Conservation (phyloP, 768 basidiomycete species). For the Scleroderma bovista region DNA sequence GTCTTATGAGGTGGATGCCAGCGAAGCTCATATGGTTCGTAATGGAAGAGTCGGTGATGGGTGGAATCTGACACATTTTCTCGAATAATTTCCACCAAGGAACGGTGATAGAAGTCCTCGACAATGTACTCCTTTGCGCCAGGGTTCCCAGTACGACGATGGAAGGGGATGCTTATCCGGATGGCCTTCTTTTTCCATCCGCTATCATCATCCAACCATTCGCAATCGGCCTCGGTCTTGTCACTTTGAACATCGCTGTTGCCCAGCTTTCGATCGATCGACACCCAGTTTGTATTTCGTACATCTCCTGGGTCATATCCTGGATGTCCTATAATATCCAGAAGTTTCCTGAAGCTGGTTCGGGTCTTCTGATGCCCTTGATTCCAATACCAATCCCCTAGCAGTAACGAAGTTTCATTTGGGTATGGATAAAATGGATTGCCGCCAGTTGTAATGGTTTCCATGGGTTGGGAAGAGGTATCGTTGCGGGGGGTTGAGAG, state of each 20-base stretch:
- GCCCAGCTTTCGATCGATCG: not conserved
- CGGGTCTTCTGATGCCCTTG: conserved; percentile 14
- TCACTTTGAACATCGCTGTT: not conserved
- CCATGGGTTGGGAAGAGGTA: not conserved
- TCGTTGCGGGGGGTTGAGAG: not conserved
- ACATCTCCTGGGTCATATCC: conserved; percentile 2
- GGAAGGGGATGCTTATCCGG: no score
- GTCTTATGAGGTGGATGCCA: no score
- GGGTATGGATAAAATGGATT: conserved; percentile 10
- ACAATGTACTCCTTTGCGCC: no score
- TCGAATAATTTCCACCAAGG: no score
- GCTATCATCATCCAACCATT: conserved; percentile 4
- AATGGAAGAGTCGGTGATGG: no score
- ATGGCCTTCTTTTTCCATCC: no score
- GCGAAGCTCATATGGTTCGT: no score
- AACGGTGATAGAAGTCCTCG: no score
- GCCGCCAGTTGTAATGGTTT: not conserved
- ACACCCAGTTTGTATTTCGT: not conserved
- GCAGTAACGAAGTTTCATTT: conserved; percentile 9
- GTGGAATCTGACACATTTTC: no score
- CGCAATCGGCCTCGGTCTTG: not conserved
- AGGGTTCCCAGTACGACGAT: no score
- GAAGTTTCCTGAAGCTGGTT: conserved; percentile 10
- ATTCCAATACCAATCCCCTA: conserved; percentile 18
- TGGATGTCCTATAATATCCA: conserved; percentile 5